Conservation (phyloP, 768 basidiomycete species). For the Leucosporidium scottii region DNA sequence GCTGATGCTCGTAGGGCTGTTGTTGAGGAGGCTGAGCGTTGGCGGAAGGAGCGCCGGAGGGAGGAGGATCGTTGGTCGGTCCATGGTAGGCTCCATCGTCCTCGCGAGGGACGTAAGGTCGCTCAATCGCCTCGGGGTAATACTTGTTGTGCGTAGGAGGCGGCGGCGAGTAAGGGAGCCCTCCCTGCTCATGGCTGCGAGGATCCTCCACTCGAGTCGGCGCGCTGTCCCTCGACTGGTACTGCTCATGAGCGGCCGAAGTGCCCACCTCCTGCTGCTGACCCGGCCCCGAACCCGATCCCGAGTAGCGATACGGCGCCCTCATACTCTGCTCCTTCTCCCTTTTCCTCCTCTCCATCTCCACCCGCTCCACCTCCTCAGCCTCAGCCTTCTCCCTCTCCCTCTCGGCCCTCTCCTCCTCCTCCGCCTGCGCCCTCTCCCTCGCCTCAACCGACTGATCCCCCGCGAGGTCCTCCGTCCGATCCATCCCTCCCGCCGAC, state of each 20-base stretch:
- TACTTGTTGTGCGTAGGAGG: too few relatives aligned
- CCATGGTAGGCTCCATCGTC: background rate
- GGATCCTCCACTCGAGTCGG: too few relatives aligned
- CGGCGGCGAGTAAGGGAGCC: too few relatives aligned
- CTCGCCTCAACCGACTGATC: background rate
- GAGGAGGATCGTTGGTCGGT: background rate
- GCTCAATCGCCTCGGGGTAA: background rate
- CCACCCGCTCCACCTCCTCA: constrained; percentile 2
- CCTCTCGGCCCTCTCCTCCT: background rate
- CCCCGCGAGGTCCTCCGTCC: too few relatives aligned
- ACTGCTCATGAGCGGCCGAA: too few relatives aligned
- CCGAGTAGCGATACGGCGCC: too few relatives aligned
- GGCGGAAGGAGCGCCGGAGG: background rate
- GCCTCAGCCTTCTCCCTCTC: constrained; percentile 7
- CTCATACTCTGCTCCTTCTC: background rate
- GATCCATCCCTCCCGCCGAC: background rate
- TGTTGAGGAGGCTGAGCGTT: background rate
- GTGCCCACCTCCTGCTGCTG: background rate
- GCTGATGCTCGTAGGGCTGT: background rate
- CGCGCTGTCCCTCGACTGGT: too few relatives aligned
- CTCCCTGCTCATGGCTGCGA: too few relatives aligned
- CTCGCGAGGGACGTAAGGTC: background rate
- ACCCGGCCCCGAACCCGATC: background rate
- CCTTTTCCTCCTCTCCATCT: background rate
- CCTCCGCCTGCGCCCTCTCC: constrained; percentile 1